A percentile compares a stretch with the other conserved stretches of the same genome.
Evolutionary conservation across 768 basidiomycete species (phyloP).

Genomic region (Mycena olivaceomarginata): DNA sequence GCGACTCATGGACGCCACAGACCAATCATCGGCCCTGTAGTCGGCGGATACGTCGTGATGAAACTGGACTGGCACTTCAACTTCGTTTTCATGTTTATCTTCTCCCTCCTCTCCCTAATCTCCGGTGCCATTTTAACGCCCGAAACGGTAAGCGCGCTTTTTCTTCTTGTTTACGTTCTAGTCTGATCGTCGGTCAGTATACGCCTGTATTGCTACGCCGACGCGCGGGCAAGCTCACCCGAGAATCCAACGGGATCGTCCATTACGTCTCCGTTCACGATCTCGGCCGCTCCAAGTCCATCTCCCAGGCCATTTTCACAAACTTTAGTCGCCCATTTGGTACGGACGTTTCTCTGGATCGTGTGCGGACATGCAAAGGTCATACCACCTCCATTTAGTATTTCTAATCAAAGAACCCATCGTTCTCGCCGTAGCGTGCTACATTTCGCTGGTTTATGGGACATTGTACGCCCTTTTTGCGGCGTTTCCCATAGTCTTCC

Average conservation of each 20-base stretch:
- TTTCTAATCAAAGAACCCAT: conserved; percentile 81
- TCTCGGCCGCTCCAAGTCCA: conserved; percentile 62
- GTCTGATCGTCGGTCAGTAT: conserved; percentile 60
- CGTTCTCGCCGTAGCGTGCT: conserved; percentile 74
- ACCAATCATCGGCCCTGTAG: conserved; percentile 80
- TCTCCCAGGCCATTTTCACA: conserved; percentile 63
- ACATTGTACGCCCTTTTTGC: conserved; percentile 80
- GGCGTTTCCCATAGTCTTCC: conserved; percentile 77
- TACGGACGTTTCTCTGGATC: conserved; percentile 49
- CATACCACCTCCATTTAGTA: conserved; percentile 58
- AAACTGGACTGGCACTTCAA: conserved; percentile 77
- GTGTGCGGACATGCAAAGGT: conserved; percentile 4
- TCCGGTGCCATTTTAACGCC: conserved; percentile 69
- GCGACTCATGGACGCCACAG: neutral
- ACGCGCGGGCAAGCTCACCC: conserved; percentile 66
- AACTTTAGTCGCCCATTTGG: conserved; percentile 76
- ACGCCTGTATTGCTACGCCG: conserved; percentile 76
- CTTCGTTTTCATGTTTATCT: conserved; percentile 80
- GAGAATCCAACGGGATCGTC: conserved; percentile 60
- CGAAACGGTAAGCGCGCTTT: conserved; percentile 68
- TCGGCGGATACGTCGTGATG: conserved; percentile 78
- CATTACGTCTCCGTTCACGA: conserved; percentile 73
- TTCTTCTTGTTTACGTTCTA: neutral
- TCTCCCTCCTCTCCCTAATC: conserved; percentile 66
- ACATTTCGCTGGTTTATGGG: conserved; percentile 77